Base-by-base conservation (phyloP, 345 rosid genomes). In the Brassica carinata region DNA sequence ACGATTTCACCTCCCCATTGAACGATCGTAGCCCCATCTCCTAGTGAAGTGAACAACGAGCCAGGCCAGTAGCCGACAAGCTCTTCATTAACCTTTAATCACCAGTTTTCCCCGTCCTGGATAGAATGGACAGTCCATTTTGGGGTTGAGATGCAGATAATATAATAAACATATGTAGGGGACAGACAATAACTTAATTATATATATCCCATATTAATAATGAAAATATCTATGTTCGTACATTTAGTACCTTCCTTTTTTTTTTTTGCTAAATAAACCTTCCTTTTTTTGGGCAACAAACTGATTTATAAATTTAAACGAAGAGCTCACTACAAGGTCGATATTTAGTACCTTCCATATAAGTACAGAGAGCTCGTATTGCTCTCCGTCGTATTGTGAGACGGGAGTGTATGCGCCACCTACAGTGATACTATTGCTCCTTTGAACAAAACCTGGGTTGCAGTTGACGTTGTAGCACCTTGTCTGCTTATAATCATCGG, bases 401-500 rank as follows among this genome's bases (percentile, higher is more conserved):
- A 58, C 13, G 29, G 27, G 3, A 7, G 0, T 57, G 26, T 1
- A 58, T 4, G 13, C 0, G 18, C 63, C 63, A 58, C 63, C 63
- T 58, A 58, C 63, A 18, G 63, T 8, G 27, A 58, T 19, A 7
- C 1, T 1, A 58, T 18, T 58, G 63, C 63, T 58, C 61, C 3
- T 55, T 17, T 55, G 61, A 55, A 55, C 61, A 9, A 55, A 55
- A 55, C 61, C 61, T 55, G 61, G 23, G 23, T 19, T 3, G 8
- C 61, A 55, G 0, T 5, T 7, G 57, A 1, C 7, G 79, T 90
- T 90, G 80, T 90, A 90, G 83, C 94, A 90, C 0, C 89, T 90
- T 8, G 90, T 89, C 38, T 81, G 83, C 82, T 75, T 83, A 55
- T 90, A 90, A 9, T 89, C 90, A 86, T 86, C 85, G 10, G 87